phyloP scores from a whole-genome alignment of 2,329 filamentous ascomycete genomes.

The Xylaria sp. region DNA sequence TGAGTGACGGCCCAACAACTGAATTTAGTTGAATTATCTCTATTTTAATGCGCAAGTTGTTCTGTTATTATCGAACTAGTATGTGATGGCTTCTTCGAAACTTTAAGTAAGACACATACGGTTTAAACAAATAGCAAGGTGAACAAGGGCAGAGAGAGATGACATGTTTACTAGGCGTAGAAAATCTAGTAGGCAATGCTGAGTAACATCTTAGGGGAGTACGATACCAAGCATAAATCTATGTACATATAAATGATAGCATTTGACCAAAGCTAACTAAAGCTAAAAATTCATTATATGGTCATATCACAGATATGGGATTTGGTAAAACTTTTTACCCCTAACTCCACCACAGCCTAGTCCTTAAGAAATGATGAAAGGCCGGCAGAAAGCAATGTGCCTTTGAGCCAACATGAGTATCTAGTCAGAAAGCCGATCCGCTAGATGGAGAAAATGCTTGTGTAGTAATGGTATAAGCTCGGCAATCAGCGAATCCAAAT shows the following conservation, averaged over 20 bases:
- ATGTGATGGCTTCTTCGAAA: not conserved
- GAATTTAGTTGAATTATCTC: not conserved
- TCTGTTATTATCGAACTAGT: not conserved
- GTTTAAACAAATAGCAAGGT: not conserved
- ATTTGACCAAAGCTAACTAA: not conserved
- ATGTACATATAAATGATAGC: not conserved
- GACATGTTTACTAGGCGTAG: not conserved
- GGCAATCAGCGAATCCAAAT: constrained; percentile 13
- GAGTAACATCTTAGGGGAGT: not conserved
- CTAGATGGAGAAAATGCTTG: not conserved
- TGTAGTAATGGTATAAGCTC: not conserved
- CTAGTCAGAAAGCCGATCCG: not conserved
- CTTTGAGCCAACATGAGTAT: not conserved
- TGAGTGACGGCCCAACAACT: not conserved
- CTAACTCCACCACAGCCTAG: not conserved
- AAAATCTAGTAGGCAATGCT: not conserved
- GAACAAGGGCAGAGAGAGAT: not conserved
- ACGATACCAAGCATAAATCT: constrained; percentile 2
- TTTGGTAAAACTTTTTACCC: not conserved
- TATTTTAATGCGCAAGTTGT: not conserved
- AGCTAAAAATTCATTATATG: not conserved
- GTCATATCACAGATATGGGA: not conserved
- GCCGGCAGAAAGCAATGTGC: not conserved
- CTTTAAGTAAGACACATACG: not conserved
- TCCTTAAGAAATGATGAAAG: not conserved